Evolutionary conservation across 129 eudicot species (phyloP).

Genomic region (Logfia minima): DNA sequence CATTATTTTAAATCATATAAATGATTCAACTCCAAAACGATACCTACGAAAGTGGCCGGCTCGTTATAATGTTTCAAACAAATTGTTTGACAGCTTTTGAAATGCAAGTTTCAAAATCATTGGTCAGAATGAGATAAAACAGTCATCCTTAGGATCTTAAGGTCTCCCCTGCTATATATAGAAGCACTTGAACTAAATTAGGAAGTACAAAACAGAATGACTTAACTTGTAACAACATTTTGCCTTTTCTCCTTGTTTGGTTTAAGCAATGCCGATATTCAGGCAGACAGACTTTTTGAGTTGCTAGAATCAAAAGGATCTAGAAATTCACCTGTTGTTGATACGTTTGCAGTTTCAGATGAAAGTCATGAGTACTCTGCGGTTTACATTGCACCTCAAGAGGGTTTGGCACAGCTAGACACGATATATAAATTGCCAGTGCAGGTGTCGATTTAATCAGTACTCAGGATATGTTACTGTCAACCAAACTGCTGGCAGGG

Average conservation of each 20-base stretch:
- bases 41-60: constrained; percentile 11
- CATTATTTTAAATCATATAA: neutral
- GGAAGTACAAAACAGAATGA: constrained; percentile 18
- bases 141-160: neutral
- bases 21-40: neutral
- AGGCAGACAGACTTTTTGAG: neutral
- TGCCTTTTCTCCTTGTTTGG: constrained; percentile 22
- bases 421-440: neutral
- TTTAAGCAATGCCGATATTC: neutral
- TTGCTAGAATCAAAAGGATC: neutral
- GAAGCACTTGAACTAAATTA: neutral
- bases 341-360: neutral
- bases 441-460: constrained; percentile 23
- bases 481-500: neutral
- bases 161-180: constrained; percentile 14
- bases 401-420: neutral
- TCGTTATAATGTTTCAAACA: neutral
- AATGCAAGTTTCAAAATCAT: neutral
- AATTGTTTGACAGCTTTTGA: neutral
- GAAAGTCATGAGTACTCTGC: neutral
- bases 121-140: constrained; percentile 14
- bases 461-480: neutral
- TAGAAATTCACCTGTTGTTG: neutral
- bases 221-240: constrained; percentile 11
- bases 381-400: neutral